These are phyloP conservation scores for Aspergillus pseudotamarii DNA, from an alignment of 2,329 filamentous ascomycete genomes.

Conservation along the genomic window DNA sequence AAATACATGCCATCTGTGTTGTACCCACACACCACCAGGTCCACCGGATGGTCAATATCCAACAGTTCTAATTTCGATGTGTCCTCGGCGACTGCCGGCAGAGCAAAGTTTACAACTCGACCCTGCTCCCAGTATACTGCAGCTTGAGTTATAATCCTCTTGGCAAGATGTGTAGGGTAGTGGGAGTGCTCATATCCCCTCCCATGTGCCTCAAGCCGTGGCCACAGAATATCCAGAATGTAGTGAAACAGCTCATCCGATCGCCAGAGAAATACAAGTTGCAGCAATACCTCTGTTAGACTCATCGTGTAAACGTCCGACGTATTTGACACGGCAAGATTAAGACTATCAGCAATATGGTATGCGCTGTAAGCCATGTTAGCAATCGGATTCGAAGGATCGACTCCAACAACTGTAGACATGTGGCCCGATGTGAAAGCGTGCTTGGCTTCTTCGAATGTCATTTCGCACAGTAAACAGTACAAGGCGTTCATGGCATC, in stretches of 20 bases:
- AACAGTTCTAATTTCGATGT: conserved; percentile 15
- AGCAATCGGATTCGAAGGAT: not conserved
- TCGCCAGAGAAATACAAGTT: conserved; percentile 9
- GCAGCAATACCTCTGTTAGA: conserved; percentile 13
- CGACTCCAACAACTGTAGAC: not conserved
- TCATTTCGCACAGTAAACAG: conserved; percentile 14
- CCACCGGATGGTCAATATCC: conserved; percentile 12
- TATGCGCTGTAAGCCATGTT: not conserved
- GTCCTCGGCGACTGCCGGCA: conserved; percentile 16
- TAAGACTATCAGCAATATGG: conserved; percentile 1
- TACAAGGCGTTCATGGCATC: conserved; percentile 19
- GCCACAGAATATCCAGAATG: conserved; percentile 23
- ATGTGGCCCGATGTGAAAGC: not conserved
- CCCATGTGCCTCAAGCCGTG: conserved; percentile 16
- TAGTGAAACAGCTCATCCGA: conserved; percentile 10
- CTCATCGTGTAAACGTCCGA: conserved; percentile 20
- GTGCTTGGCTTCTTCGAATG: conserved; percentile 4
- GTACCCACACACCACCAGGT: conserved; percentile 14
- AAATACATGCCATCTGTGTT: not conserved
- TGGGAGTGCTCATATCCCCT: conserved; percentile 28
- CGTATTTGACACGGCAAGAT: conserved; percentile 4
- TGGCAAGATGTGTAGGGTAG: conserved; percentile 25
- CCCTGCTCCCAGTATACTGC: conserved; percentile 11
- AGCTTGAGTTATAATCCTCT: conserved; percentile 21
- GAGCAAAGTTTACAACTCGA: not conserved